These are phyloP conservation scores for Metarhizium guizhouense DNA, from an alignment of 2,329 filamentous ascomycete genomes.

Conservation along the genomic window DNA sequence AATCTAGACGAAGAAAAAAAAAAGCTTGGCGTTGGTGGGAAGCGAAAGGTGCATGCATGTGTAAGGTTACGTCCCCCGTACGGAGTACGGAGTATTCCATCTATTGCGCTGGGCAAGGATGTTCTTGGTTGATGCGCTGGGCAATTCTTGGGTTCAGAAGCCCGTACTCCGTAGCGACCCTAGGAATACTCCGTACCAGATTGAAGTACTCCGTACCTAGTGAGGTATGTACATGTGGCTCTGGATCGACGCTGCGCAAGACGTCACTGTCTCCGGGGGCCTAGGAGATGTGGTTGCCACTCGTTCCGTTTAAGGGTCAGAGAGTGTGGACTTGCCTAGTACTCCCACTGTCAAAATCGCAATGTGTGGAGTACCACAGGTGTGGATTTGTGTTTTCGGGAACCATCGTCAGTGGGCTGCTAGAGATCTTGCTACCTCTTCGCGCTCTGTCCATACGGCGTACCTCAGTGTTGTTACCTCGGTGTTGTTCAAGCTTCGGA, in stretches of 20 bases:
- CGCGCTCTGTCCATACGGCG: no score
- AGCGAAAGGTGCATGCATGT: neutral
- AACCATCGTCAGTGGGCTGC: no score
- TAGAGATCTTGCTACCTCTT: no score
- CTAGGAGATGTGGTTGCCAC: neutral
- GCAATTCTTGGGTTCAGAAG: neutral
- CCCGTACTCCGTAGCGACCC: neutral
- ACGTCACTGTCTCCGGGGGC: conserved; percentile 3
- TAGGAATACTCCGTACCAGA: no score
- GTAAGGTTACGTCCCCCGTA: neutral
- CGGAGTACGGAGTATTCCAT: neutral
- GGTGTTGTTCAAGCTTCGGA: neutral
- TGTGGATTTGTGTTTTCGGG: no score
- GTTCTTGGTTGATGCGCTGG: neutral
- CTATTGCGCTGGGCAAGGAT: conserved; percentile 11
- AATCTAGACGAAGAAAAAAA: neutral
- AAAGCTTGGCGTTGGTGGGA: conserved; percentile 5
- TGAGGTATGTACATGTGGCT: conserved; percentile 7
- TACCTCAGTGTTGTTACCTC: no score
- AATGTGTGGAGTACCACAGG: no score
- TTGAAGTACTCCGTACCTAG: neutral
- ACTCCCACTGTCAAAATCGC: no score
- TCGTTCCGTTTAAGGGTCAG: no score
- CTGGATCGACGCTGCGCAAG: conserved; percentile 11
- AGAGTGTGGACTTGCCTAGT: no score